Percentiles rank a stretch among this genome's conserved stretches.
phyloP scores from a whole-genome alignment of 208 protist genomes.

The Balamuthia mandrillaris region DNA sequence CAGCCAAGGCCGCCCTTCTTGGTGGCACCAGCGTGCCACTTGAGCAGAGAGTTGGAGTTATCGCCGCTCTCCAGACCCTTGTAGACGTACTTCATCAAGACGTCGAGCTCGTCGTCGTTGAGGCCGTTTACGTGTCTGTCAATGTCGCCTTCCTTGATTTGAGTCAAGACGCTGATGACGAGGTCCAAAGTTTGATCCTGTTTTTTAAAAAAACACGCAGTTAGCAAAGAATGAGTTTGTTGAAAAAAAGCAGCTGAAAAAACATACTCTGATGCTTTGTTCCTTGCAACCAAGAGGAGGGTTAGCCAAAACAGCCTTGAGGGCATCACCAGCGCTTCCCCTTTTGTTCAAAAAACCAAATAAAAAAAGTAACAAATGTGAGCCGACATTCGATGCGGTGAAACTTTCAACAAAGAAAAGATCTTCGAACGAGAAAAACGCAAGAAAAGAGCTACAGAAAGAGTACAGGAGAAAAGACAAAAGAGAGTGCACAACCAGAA shows the following conservation, averaged over 20 bases:
- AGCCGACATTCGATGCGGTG: no score
- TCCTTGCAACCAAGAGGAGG: constrained; percentile 57
- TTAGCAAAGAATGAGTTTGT: neutral
- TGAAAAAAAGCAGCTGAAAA: neutral
- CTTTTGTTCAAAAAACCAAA: neutral
- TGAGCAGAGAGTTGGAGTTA: constrained; percentile 56
- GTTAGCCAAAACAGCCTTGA: constrained; percentile 35
- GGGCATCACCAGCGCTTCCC: constrained; percentile 41
- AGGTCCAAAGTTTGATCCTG: constrained; percentile 39
- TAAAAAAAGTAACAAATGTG: neutral
- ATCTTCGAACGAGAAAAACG: no score
- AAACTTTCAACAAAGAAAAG: no score
- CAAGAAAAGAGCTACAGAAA: no score
- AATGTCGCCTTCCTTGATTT: constrained; percentile 56
- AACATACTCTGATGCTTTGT: constrained; percentile 35
- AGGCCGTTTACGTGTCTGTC: constrained; percentile 40
- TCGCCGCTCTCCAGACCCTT: constrained; percentile 47
- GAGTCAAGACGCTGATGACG: constrained; percentile 44
- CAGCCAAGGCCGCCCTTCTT: constrained; percentile 60
- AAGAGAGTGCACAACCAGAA: no score
- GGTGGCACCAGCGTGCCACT: constrained; percentile 58
- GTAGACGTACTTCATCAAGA: constrained; percentile 68
- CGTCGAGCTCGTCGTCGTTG: constrained; percentile 46
- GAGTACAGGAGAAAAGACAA: no score
- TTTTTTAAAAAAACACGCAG: neutral